Conservation (phyloP, 768 basidiomycete genomes). For the Termitomyces titanicus region DNA sequence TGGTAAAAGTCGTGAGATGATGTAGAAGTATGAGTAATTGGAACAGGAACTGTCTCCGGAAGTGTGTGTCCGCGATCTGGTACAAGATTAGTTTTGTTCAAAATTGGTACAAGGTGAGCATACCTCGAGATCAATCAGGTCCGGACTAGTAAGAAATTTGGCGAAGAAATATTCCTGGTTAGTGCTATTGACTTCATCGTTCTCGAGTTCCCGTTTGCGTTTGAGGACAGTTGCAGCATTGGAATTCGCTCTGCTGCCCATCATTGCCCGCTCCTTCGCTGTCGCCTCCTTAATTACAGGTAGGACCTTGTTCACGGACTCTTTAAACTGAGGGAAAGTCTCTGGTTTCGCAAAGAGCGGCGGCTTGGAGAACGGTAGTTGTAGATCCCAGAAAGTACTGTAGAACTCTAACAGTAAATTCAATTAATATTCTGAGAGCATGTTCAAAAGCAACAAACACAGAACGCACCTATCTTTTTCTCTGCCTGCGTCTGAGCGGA, state of each 20-base stretch:
- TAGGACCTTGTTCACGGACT: slow-evolving; percentile 67
- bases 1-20: slow-evolving; percentile 74
- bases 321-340: slow-evolving; percentile 63
- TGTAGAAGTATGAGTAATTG: slow-evolving; percentile 78
- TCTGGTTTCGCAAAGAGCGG: slow-evolving; percentile 56
- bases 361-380: slow-evolving; percentile 81
- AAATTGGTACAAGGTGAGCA: slow-evolving; percentile 11
- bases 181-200: slow-evolving; percentile 49
- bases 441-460: background rate
- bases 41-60: slow-evolving; percentile 90
- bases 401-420: slow-evolving; percentile 58
- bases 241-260: slow-evolving; percentile 60
- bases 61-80: slow-evolving; percentile 86
- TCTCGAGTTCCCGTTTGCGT: slow-evolving; percentile 61
- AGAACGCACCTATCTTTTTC: slow-evolving; percentile 59
- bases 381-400: slow-evolving; percentile 86
- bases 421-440: background rate
- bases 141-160: slow-evolving; percentile 87
- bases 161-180: slow-evolving; percentile 81
- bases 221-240: slow-evolving; percentile 41
- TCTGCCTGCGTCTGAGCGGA: slow-evolving; percentile 26
- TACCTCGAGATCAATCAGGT: slow-evolving; percentile 86
- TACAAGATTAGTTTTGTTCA: background rate
- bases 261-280: slow-evolving; percentile 83
- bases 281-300: slow-evolving; percentile 84